Percentiles rank a stretch among this genome's conserved stretches.
phyloP scores from a whole-genome alignment of 495 filamentous ascomycete genomes.

The Aspergillus baeticus region DNA sequence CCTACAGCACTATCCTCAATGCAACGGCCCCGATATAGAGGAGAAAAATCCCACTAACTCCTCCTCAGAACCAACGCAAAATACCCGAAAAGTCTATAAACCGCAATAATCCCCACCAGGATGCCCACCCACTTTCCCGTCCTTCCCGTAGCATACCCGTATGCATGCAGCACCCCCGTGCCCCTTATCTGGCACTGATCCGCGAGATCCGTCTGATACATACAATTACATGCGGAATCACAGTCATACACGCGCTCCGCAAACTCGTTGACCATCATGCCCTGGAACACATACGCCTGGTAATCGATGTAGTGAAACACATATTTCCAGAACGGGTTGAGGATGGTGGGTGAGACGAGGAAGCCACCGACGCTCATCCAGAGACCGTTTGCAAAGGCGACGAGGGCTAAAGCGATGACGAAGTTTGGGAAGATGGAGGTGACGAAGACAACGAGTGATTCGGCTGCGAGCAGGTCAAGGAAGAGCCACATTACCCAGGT shows the following conservation, averaged over 20 bases:
- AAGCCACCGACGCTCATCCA: constrained; percentile 87
- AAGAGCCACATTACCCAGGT: constrained; percentile 85
- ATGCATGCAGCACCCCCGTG: constrained; percentile 61
- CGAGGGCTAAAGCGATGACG: constrained; percentile 70
- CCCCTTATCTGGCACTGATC: constrained; percentile 67
- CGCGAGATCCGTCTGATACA: constrained; percentile 63
- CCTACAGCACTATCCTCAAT: not conserved
- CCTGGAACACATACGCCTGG: constrained; percentile 80
- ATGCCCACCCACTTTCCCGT: constrained; percentile 74
- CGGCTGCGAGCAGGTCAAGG: constrained; percentile 77
- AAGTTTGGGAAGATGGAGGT: constrained; percentile 73
- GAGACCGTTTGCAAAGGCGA: constrained; percentile 79
- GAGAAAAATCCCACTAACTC: constrained; percentile 22
- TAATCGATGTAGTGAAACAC: constrained; percentile 85
- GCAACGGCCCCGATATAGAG: not conserved
- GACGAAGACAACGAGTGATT: constrained; percentile 75
- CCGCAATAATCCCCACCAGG: constrained; percentile 68
- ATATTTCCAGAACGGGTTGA: constrained; percentile 84
- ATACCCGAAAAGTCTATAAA: constrained; percentile 66
- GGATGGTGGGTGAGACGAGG: constrained; percentile 63
- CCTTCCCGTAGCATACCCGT: constrained; percentile 62
- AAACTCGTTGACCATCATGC: constrained; percentile 91
- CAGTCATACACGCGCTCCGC: constrained; percentile 59
- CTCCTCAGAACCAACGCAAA: constrained; percentile 36
- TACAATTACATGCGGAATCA: constrained; percentile 58